Conservation (phyloP, 805 yeast genomes). For the Metschnikowia santaceciliae region DNA sequence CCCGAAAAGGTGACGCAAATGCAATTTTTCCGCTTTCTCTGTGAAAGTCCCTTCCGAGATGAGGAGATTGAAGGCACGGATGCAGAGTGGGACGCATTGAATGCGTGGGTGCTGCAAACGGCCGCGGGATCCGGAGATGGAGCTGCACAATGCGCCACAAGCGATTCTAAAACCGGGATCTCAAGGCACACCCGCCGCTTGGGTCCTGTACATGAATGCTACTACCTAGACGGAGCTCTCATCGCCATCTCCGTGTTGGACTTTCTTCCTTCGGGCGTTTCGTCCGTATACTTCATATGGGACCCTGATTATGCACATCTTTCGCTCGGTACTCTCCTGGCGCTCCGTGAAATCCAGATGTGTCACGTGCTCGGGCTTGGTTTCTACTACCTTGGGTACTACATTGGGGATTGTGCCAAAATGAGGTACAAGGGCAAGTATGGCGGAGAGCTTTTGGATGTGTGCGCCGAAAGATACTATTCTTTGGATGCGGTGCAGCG, state of each 20-base stretch:
- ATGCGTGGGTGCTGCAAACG: constrained; percentile 34
- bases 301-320: constrained; percentile 71
- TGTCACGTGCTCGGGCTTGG: constrained; percentile 42
- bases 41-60: constrained; percentile 57
- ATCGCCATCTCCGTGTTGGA: constrained; percentile 78
- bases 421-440: constrained; percentile 79
- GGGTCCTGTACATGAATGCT: constrained; percentile 80
- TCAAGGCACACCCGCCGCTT: constrained; percentile 15
- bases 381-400: constrained; percentile 77
- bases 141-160: constrained; percentile 6
- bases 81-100: constrained; percentile 38
- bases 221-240: constrained; percentile 57
- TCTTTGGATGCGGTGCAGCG: constrained; percentile 29
- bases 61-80: constrained; percentile 21
- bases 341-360: constrained; percentile 63
- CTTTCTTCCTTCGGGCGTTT: constrained; percentile 67
- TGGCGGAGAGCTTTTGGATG: constrained; percentile 70
- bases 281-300: constrained; percentile 86
- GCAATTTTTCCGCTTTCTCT: constrained; percentile 63
- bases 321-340: constrained; percentile 76
- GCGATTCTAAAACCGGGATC: neutral
- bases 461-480: constrained; percentile 43
- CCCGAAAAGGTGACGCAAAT: constrained; percentile 40
- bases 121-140: constrained; percentile 14
- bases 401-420: constrained; percentile 72